These are phyloP conservation scores for Xerocomus brunneocitrinus DNA, from an alignment of 768 basidiomycete genomes.

Conservation along the genomic window DNA sequence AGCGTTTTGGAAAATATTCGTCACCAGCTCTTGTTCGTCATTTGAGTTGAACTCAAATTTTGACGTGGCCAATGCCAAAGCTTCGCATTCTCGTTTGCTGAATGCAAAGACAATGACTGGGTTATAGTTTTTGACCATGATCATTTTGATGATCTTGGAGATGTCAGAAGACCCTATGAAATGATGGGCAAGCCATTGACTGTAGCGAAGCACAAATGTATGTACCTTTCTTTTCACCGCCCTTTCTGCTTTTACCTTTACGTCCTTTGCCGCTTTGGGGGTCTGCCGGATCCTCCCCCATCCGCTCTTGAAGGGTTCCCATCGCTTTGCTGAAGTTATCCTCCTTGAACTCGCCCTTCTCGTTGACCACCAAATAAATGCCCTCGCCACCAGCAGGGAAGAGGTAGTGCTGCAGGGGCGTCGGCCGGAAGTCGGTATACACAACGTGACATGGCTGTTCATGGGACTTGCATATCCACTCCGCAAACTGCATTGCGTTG, in stretches of 20 bases:
- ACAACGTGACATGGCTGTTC: constrained; percentile 99
- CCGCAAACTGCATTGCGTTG: constrained; percentile 98
- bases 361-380: constrained; percentile 97
- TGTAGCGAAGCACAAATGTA: background rate
- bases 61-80: constrained; percentile 83
- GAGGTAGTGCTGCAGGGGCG: constrained; percentile 95
- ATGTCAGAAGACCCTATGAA: constrained; percentile 81
- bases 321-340: constrained; percentile 98
- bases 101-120: constrained; percentile 99
- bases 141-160: constrained; percentile 96
- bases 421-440: constrained; percentile 98
- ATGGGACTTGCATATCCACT: constrained; percentile 97
- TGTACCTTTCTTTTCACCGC: constrained; percentile 86
- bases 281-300: constrained; percentile 91
- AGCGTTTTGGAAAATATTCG: constrained; percentile 90
- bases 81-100: constrained; percentile 97
- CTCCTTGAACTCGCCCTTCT: constrained; percentile 94
- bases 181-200: constrained; percentile 6
- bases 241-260: constrained; percentile 92
- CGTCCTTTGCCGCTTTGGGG: constrained; percentile 76
- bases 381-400: constrained; percentile 97
- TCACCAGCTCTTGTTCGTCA: constrained; percentile 85
- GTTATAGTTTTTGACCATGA: constrained; percentile 96
- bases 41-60: constrained; percentile 93
- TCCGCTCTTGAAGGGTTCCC: constrained; percentile 80